A percentile compares a stretch with the other conserved stretches of the same genome.
Conservation (phyloP, 164 flowering plant genomes). For the Magnolia officinalis region DNA sequence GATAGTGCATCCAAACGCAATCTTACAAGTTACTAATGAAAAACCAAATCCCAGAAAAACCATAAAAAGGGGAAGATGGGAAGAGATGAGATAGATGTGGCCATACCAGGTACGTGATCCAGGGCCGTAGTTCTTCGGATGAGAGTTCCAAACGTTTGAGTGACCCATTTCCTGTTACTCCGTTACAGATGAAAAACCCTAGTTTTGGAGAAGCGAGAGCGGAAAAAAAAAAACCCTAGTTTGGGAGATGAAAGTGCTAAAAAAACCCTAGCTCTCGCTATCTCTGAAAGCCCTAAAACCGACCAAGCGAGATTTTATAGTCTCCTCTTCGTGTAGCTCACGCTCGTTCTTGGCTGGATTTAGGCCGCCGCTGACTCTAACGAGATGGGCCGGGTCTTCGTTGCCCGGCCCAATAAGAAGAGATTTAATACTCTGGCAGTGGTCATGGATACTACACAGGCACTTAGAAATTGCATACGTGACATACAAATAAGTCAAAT, state of each 20-base stretch:
- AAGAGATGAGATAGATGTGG: background rate
- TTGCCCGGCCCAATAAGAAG: too few species aligned
- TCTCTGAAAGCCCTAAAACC: background rate
- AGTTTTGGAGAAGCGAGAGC: background rate
- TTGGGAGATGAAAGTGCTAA: background rate
- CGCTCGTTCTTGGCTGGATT: too few species aligned
- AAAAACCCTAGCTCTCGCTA: background rate
- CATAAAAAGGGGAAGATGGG: too few species aligned
- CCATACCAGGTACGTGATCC: constrained; percentile 40
- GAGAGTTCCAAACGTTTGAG: constrained; percentile 39
- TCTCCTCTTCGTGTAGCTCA: background rate
- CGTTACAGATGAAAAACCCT: background rate
- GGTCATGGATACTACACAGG: too few species aligned
- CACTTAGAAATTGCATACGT: too few species aligned
- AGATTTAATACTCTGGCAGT: too few species aligned
- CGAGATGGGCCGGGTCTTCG: too few species aligned
- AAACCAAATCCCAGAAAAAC: too few species aligned
- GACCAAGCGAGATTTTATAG: background rate
- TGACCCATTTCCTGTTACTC: constrained; percentile 28
- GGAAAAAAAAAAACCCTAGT: background rate
- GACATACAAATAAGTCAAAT: too few species aligned
- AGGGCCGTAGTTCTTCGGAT: constrained; percentile 43
- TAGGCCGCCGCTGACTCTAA: too few species aligned
- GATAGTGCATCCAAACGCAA: too few species aligned
- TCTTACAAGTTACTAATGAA: too few species aligned